Conservation (phyloP, 768 basidiomycete genomes). For the Boletus barrowsii region DNA sequence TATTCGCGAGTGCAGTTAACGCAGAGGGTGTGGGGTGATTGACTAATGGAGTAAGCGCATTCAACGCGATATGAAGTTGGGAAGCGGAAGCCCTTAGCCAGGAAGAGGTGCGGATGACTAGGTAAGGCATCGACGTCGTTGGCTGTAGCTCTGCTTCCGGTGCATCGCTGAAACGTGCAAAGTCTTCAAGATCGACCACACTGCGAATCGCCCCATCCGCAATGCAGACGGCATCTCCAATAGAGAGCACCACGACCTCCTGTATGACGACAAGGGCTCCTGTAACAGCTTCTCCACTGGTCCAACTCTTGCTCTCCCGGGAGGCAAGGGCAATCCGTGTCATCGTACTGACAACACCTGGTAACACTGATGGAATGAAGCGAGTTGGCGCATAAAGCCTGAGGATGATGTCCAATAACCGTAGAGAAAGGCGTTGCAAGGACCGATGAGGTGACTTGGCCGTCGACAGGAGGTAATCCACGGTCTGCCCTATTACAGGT, state of each 20-base stretch:
- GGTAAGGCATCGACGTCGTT: constrained; percentile 36
- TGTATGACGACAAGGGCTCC: constrained; percentile 57
- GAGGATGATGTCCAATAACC: constrained; percentile 54
- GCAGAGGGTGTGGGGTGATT: constrained; percentile 71
- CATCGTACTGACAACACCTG: constrained; percentile 79
- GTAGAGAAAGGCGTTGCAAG: constrained; percentile 65
- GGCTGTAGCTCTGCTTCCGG: constrained; percentile 15
- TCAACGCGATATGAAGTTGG: constrained; percentile 81
- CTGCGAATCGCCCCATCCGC: constrained; percentile 54
- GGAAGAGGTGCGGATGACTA: constrained; percentile 58
- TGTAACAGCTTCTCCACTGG: constrained; percentile 66
- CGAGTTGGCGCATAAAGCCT: constrained; percentile 45
- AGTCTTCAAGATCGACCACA: constrained; percentile 61
- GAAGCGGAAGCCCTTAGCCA: constrained; percentile 84
- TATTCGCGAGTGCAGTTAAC: constrained; percentile 50
- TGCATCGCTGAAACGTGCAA: constrained; percentile 37
- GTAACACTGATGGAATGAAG: constrained; percentile 67
- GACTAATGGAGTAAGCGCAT: constrained; percentile 66
- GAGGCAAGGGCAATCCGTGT: constrained; percentile 64
- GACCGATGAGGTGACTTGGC: constrained; percentile 53
- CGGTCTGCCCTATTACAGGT: constrained; percentile 79
- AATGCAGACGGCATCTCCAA: constrained; percentile 68
- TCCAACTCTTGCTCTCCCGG: constrained; percentile 58
- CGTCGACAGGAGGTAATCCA: constrained; percentile 66
- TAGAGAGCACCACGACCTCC: constrained; percentile 48